Evolutionary conservation across 495 filamentous ascomycete species (phyloP).

Genomic region (Tuber melanosporum): DNA sequence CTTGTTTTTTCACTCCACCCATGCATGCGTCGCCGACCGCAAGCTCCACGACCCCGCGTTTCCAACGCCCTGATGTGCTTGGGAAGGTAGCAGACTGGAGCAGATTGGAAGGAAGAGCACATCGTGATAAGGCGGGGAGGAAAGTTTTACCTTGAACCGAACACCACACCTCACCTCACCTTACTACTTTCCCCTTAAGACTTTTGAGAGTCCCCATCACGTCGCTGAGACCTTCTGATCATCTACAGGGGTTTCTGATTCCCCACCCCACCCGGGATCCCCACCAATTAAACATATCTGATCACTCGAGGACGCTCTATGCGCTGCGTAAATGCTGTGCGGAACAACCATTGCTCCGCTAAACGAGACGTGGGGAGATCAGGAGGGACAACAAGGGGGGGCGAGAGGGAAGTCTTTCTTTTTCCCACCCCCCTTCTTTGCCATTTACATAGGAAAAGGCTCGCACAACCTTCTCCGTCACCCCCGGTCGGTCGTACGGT

Average conservation of each 20-base stretch:
- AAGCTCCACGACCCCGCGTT: not conserved
- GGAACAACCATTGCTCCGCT: not conserved
- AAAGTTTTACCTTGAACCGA: not conserved
- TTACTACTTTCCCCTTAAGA: not conserved
- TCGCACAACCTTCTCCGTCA: not conserved
- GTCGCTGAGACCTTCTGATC: not conserved
- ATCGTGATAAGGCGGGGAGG: not conserved
- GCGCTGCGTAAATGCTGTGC: constrained; percentile 1
- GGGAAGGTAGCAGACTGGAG: not conserved
- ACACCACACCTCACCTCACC: not conserved
- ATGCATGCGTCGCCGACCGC: not conserved
- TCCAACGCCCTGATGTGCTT: not conserved
- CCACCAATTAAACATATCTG: not conserved
- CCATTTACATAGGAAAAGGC: not conserved
- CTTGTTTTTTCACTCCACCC: not conserved
- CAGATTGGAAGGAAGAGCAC: not conserved
- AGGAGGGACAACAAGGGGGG: not conserved
- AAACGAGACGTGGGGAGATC: not conserved
- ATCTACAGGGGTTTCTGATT: not conserved
- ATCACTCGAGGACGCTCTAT: not conserved
- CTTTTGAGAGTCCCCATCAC: not conserved
- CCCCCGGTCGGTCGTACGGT: not conserved
- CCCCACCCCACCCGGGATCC: not conserved
- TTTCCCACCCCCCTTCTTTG: not conserved
- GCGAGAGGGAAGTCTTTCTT: not conserved